phyloP scores from a whole-genome alignment of 164 flowering plant genomes.

The Aristolochia californica region DNA sequence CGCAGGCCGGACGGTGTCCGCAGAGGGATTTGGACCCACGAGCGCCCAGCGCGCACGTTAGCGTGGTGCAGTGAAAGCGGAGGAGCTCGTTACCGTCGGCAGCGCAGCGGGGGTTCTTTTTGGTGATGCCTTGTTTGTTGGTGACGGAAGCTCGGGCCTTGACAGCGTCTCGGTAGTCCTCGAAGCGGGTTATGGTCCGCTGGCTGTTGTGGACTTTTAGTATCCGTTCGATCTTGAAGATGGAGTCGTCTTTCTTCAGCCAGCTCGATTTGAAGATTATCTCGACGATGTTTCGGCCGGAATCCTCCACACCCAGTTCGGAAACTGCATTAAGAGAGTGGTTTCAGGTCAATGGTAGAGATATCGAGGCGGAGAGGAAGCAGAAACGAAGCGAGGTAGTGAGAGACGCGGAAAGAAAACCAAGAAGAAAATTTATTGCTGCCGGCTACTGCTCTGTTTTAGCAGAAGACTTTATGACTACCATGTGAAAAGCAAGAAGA shows the following conservation, averaged over 20 bases:
- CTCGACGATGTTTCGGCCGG: slow-evolving; percentile 91
- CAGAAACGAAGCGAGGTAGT: background rate
- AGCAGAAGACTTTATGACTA: too few species aligned
- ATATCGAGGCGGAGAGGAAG: too few species aligned
- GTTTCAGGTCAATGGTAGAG: too few species aligned
- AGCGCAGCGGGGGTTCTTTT: slow-evolving; percentile 72
- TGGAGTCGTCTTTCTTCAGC: slow-evolving; percentile 63
- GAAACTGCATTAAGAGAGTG: slow-evolving; percentile 65
- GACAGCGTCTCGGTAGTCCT: slow-evolving; percentile 82
- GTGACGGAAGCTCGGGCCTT: slow-evolving; percentile 46
- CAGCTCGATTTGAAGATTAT: slow-evolving; percentile 96
- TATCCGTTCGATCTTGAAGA: slow-evolving; percentile 86
- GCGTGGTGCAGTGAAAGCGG: slow-evolving; percentile 73
- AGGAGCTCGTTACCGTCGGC: slow-evolving; percentile 98
- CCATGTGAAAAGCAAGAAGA: too few species aligned
- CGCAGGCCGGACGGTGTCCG: slow-evolving; percentile 44
- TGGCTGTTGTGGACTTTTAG: slow-evolving; percentile 86
- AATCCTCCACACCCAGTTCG: slow-evolving; percentile 83
- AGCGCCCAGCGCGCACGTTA: slow-evolving; percentile 74
- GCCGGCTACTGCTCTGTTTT: too few species aligned
- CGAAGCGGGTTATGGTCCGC: slow-evolving; percentile 87
- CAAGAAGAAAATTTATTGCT: background rate
- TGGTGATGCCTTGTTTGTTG: slow-evolving; percentile 15
- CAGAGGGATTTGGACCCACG: slow-evolving; percentile 37
- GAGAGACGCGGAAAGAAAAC: too few species aligned